These are phyloP conservation scores for Urtica urens DNA, from an alignment of 306 rosid species.

Conservation along the genomic window DNA sequence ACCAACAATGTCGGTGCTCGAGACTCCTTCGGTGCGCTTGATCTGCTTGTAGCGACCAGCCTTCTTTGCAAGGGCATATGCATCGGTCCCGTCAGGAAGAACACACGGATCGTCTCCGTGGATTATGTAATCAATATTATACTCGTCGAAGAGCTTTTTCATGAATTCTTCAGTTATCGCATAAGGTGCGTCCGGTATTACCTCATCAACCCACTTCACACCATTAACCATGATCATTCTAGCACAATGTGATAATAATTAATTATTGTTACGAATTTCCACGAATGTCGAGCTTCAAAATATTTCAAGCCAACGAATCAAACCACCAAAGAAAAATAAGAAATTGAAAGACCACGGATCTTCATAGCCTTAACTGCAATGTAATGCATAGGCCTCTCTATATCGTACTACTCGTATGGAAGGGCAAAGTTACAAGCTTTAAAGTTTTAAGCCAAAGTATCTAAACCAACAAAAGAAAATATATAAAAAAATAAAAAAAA, in stretches of 20 bases:
- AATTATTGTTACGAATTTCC: neutral
- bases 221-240: constrained; percentile 56
- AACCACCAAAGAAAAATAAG: too few relatives aligned
- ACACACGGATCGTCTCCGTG: constrained; percentile 58
- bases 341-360: too few relatives aligned
- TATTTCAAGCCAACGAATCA: neutral
- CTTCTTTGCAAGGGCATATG: constrained; percentile 58
- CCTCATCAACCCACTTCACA: constrained; percentile 57
- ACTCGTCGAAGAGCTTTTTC: constrained; percentile 49
- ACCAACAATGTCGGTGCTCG: constrained; percentile 63
- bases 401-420: too few relatives aligned
- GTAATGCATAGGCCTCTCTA: too few relatives aligned
- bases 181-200: constrained; percentile 49
- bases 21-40: constrained; percentile 55
- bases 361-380: too few relatives aligned
- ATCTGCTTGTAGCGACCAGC: constrained; percentile 59
- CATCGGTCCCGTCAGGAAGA: constrained; percentile 54
- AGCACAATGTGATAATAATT: neutral
- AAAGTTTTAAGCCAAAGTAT: neutral
- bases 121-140: constrained; percentile 41
- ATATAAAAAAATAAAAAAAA: too few relatives aligned
- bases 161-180: constrained; percentile 54
- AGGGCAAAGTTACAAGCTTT: too few relatives aligned
- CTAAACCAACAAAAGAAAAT: neutral
- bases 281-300: neutral